These are phyloP conservation scores for Cryphonectria parasitica DNA, from an alignment of 2,329 filamentous ascomycete genomes.

Conservation along the genomic window DNA sequence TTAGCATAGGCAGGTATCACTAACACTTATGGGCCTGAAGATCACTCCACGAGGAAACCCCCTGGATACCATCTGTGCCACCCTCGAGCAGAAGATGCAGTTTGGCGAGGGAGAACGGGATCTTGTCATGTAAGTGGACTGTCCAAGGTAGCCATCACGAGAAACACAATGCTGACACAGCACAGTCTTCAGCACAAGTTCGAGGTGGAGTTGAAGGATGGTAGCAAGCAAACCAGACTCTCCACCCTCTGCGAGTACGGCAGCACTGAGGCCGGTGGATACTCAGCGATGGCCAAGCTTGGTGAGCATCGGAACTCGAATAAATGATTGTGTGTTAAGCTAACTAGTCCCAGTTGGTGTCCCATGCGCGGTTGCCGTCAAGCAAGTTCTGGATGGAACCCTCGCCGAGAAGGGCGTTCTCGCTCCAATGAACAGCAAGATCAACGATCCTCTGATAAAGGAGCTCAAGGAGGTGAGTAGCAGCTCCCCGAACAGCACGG, in stretches of 20 bases:
- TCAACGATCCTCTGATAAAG: conserved; percentile 75
- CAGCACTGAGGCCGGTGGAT: conserved; percentile 6
- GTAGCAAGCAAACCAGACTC: conserved; percentile 11
- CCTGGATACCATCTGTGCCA: conserved; percentile 85
- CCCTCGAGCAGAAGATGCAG: conserved; percentile 86
- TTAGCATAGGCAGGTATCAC: conserved; percentile 45
- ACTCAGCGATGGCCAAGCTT: conserved; percentile 17
- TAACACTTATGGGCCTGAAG: conserved; percentile 80
- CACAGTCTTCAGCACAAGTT: conserved; percentile 50
- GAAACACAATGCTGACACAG: conserved; percentile 80
- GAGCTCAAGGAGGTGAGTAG: conserved; percentile 67
- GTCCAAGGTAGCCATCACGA: conserved; percentile 62
- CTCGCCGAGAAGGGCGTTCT: conserved; percentile 74
- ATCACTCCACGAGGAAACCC: conserved; percentile 77
- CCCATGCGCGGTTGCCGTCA: conserved; percentile 67
- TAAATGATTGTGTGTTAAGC: background rate
- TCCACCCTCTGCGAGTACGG: conserved; percentile 21
- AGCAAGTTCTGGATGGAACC: conserved; percentile 78
- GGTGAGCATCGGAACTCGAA: background rate
- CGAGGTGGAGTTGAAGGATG: conserved; percentile 12
- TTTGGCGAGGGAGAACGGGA: conserved; percentile 83
- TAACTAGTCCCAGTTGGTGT: background rate
- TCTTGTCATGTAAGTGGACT: conserved; percentile 75
- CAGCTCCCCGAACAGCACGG: background rate
- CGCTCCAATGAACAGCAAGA: conserved; percentile 73